These are phyloP conservation scores for Nannochloris sp. DNA, from an alignment of 139 green algal genomes.

Conservation along the genomic window DNA sequence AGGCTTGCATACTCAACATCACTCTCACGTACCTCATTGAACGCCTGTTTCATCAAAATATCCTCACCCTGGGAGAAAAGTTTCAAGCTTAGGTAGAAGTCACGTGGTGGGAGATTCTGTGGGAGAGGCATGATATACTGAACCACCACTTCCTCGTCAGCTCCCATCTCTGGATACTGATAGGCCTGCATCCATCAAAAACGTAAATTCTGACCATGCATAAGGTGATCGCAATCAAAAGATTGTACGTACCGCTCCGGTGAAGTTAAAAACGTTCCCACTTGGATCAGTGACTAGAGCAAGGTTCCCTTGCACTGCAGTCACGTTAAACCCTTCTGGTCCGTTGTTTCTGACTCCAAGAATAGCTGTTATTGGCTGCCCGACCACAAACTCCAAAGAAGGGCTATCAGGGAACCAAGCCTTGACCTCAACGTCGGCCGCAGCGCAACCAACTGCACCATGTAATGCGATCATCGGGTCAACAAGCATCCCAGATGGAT, in stretches of 20 bases:
- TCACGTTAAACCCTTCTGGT: conserved; percentile 9
- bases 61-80: background rate
- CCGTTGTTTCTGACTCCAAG: conserved; percentile 24
- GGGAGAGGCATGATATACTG: conserved; percentile 29
- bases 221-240: background rate
- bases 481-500: background rate
- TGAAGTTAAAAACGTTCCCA: conserved; percentile 28
- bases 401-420: conserved; percentile 31
- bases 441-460: conserved; percentile 7
- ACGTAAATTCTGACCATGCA: background rate
- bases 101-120: conserved; percentile 21
- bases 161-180: background rate
- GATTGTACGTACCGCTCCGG: conserved; percentile 9
- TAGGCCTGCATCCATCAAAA: background rate
- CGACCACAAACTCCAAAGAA: conserved; percentile 22
- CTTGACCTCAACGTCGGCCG: conserved; percentile 10
- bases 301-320: conserved; percentile 10
- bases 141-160: conserved; percentile 14
- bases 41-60: background rate
- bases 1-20: background rate
- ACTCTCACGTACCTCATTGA: background rate
- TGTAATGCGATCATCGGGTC: background rate
- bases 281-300: conserved; percentile 20
- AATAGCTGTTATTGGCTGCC: conserved; percentile 15
- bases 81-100: conserved; percentile 20